These are phyloP conservation scores for Botrytis sinoallii DNA, from an alignment of 2,329 filamentous ascomycete genomes.

Conservation along the genomic window DNA sequence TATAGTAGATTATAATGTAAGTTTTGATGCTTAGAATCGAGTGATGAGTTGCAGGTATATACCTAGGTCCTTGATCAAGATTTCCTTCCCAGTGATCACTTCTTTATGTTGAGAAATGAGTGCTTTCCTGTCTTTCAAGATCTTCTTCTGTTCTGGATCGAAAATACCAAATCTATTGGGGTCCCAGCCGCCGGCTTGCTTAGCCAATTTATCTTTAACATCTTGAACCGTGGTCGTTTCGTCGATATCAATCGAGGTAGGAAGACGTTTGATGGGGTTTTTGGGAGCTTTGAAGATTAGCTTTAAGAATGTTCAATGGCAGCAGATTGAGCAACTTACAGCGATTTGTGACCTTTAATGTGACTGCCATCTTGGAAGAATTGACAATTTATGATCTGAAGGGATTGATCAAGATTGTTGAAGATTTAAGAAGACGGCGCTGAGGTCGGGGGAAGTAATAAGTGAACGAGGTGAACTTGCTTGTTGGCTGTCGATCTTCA, in stretches of 20 bases:
- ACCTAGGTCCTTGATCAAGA: slow-evolving; percentile 95
- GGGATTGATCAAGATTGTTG: not conserved
- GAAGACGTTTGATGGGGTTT: slow-evolving; percentile 45
- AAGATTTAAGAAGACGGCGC: not conserved
- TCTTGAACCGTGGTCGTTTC: slow-evolving; percentile 55
- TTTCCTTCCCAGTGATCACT: slow-evolving; percentile 49
- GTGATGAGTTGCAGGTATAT: slow-evolving; percentile 36
- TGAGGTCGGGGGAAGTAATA: not conserved
- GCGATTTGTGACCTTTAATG: slow-evolving; percentile 19
- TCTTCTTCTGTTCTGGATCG: slow-evolving; percentile 59
- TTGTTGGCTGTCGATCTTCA: not conserved
- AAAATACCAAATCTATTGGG: slow-evolving; percentile 61
- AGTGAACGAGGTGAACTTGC: not conserved
- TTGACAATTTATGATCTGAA: not conserved
- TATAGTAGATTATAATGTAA: slow-evolving; percentile 38
- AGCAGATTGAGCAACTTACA: slow-evolving; percentile 7
- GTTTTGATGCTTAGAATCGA: not conserved
- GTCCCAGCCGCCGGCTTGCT: slow-evolving; percentile 50
- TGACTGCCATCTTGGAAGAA: slow-evolving; percentile 14
- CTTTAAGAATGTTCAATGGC: not conserved
- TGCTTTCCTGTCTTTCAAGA: slow-evolving; percentile 59
- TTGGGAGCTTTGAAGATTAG: slow-evolving; percentile 29
- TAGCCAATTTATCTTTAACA: slow-evolving; percentile 55
- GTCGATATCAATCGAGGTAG: slow-evolving; percentile 49
- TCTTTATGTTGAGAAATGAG: slow-evolving; percentile 48